Evolutionary conservation across 2,329 filamentous ascomycete species (phyloP), one percentile per base, ranked within the genome.

Genomic region (Arachnopeziza araneosa): DNA sequence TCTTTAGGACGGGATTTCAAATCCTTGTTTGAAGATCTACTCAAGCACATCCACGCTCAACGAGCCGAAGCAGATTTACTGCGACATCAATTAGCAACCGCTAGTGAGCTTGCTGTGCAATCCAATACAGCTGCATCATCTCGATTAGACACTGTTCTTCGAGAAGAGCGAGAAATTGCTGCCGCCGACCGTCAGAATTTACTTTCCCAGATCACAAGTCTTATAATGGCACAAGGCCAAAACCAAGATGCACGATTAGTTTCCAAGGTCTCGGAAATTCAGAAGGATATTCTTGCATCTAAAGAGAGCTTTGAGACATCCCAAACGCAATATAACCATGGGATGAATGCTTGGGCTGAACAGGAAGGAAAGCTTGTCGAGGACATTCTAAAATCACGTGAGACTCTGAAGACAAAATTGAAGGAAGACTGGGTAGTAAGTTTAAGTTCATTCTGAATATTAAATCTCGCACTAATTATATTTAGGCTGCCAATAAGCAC

Each of bases 1-100:
- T 82, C 84, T 1, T 82, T 98, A 1, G 92, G 92, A 9, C 87
- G 87, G 61, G 92, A 98, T 66, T 92, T 96, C 77, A 96, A 93
- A 72, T 77, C 78, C 5, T 83, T 93, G 24, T 96, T 98, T 66
- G 91, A 96, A 65, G 87, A 90, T 14, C 80, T 97, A 55, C 80
- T 90, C 55, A 84, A 82, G 64, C 87, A 92, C 66, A 81, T 97
- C 58, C 83, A 85, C 48, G 80, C 85, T 10, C 93, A 98, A 71
- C 89, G 89, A 68, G 78, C 80, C 9, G 91, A 97, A 72, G 88
- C 89, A 0, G 84, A 93, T 64, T 78, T 79, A 30, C 79, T 99
- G 24, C 84, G 89, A 50, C 78, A 83, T 36, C 86, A 96, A 65
- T 80, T 98, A 1, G 80, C 88, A 60, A 78, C 79, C 52, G 89